These are phyloP conservation scores for Eustoma russellianum DNA, from an alignment of 257 asterid genomes.

Conservation along the genomic window DNA sequence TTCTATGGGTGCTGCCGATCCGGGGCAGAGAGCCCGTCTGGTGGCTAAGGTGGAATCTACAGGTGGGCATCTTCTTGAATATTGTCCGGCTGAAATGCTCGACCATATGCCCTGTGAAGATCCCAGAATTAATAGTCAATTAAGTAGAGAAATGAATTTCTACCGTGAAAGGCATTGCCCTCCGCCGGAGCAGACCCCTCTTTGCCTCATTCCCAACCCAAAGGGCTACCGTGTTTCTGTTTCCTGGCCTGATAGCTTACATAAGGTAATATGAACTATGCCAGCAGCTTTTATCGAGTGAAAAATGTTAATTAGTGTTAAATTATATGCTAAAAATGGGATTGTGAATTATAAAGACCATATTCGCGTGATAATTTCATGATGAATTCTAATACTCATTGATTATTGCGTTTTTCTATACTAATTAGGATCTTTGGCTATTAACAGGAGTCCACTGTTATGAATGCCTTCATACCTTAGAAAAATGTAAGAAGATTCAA, in stretches of 20 bases:
- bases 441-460: too few relatives aligned
- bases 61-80: too few relatives aligned
- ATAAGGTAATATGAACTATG: slow-evolving; percentile 38
- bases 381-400: too few relatives aligned
- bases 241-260: slow-evolving; percentile 91
- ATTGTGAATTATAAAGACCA: too few relatives aligned
- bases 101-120: slow-evolving; percentile 99
- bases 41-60: slow-evolving; percentile 56
- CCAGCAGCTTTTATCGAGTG: not conserved
- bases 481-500: too few relatives aligned
- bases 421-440: too few relatives aligned
- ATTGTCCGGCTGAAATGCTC: slow-evolving; percentile 65
- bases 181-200: slow-evolving; percentile 53
- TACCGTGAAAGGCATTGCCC: slow-evolving; percentile 99
- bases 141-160: slow-evolving; percentile 91
- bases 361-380: too few relatives aligned
- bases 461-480: too few relatives aligned
- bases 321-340: too few relatives aligned
- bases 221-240: slow-evolving; percentile 71
- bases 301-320: not conserved
- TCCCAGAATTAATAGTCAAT: slow-evolving; percentile 77
- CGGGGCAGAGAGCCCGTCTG: slow-evolving; percentile 55
- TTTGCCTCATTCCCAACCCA: slow-evolving; percentile 93
- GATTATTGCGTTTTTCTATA: too few relatives aligned
- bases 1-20: slow-evolving; percentile 43